A percentile compares a stretch with the other conserved stretches of the same genome.
Evolutionary conservation across 768 basidiomycete genomes (phyloP).

Genomic region (Gymnopilus dilepis): DNA sequence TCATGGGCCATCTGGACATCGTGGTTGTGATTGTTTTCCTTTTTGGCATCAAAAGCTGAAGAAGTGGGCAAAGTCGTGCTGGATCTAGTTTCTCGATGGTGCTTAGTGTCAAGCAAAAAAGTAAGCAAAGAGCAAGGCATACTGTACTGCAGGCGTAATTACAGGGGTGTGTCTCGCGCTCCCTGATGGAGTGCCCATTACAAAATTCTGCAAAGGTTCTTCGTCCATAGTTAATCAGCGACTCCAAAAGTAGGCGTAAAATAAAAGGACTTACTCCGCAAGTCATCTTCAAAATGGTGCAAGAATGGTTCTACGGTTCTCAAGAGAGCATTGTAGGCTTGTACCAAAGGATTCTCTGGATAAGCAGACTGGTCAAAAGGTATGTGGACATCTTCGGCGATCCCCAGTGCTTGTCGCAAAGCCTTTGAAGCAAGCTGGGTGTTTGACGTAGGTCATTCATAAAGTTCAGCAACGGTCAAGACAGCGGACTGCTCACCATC

Average conservation of each 20-base stretch:
- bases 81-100: background rate
- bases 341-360: constrained; percentile 36
- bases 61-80: background rate
- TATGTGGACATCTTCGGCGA: constrained; percentile 20
- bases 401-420: constrained; percentile 35
- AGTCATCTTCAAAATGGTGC: constrained; percentile 38
- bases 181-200: background rate
- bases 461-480: background rate
- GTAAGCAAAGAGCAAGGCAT: background rate
- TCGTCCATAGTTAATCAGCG: background rate
- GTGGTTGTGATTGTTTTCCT: background rate
- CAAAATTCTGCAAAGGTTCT: background rate
- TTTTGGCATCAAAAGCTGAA: background rate
- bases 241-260: background rate
- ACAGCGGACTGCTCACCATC: constrained; percentile 37
- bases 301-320: constrained; percentile 34
- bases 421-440: constrained; percentile 44
- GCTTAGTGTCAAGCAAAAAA: background rate
- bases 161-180: background rate
- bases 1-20: background rate
- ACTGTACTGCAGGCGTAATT: constrained; percentile 5
- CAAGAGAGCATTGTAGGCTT: constrained; percentile 41
- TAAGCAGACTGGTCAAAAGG: constrained; percentile 38
- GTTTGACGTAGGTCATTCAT: background rate
- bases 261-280: constrained; percentile 32